Evolutionary conservation across 1,284 basidiomycete species (phyloP).

Genomic region (Hymenochaete sp.): DNA sequence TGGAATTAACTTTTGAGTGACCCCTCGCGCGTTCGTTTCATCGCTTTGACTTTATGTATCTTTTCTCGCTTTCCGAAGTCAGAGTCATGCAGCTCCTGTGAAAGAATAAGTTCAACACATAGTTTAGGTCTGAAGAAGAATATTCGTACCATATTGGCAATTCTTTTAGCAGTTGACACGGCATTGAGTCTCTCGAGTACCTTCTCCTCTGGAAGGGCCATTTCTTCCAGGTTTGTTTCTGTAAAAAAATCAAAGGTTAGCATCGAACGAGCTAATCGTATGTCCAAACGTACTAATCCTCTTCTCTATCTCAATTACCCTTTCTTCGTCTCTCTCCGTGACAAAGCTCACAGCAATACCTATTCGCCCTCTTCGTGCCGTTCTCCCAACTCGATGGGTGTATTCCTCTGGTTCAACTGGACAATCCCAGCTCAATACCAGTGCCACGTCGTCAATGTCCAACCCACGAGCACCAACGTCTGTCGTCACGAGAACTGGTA

Average conservation of each 20-base stretch:
- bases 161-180: conserved; percentile 86
- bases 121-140: not conserved
- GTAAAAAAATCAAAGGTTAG: conserved; percentile 9
- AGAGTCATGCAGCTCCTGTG: conserved; percentile 83
- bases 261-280: not conserved
- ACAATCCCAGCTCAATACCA: conserved; percentile 96
- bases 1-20: conserved; percentile 2
- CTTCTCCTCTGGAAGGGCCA: conserved; percentile 69
- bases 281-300: conserved; percentile 59
- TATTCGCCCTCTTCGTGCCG: conserved; percentile 85
- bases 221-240: conserved; percentile 71
- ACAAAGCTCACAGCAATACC: conserved; percentile 93
- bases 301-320: conserved; percentile 77
- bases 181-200: conserved; percentile 83
- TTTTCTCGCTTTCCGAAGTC: conserved; percentile 86
- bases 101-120: conserved; percentile 20
- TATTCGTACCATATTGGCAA: conserved; percentile 84
- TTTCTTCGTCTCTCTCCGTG: conserved; percentile 86
- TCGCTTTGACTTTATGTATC: conserved; percentile 60
- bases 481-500: conserved; percentile 89
- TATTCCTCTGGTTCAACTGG: conserved; percentile 72
- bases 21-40: conserved; percentile 25
- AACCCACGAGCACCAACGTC: conserved; percentile 92
- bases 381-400: conserved; percentile 79
- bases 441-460: conserved; percentile 91